Evolutionary conservation across 805 yeast genomes (phyloP), one percentile per base, ranked within the genome.

Genomic region (Wickerhamiella shivajii): DNA sequence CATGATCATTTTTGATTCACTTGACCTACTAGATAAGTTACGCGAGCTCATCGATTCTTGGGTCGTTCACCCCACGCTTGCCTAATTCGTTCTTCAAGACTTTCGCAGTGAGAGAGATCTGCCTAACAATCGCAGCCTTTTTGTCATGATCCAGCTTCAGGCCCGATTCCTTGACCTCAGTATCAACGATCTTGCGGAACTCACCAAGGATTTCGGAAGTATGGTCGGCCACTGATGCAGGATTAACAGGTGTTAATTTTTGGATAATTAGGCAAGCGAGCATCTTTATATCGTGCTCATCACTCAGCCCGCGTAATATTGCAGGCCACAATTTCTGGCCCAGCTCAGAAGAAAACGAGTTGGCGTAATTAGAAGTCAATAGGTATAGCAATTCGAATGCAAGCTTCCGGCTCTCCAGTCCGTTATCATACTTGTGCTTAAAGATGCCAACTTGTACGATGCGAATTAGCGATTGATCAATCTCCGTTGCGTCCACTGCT

Each of bases 361-460:
- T 27, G 42, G 37, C 9, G 59, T 40, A 3, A 57, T 29, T 45
- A 5, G 51, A 49, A 9, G 59, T 48, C 28, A 77, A 51, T 6
- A 79, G 64, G 50, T 72, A 75, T 18, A 80, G 55, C 15, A 74
- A 56, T 47, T 80, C 93, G 51, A 74, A 77, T 5, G 78, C 63
- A 24, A 77, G 66, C 48, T 77, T 77, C 34, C 93, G 63, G 38
- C 71, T 68, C 39, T 73, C 81, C 24, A 78, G 59, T 0, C 84
- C 90, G 43, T 74, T 76, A 46, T 81, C 94, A 24, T 79, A 67
- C 40, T 73, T 72, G 49, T 79, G 85, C 49, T 78, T 79, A 60
- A 77, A 80, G 0, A 93, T 92, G 2, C 94, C 94, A 70, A 83
- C 79, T 29, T 75, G 77, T 21, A 81, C 18, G n/a, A n/a, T 10